These are phyloP conservation scores for Bryoglossum gracile DNA, from an alignment of 495 filamentous ascomycete genomes.

Conservation along the genomic window DNA sequence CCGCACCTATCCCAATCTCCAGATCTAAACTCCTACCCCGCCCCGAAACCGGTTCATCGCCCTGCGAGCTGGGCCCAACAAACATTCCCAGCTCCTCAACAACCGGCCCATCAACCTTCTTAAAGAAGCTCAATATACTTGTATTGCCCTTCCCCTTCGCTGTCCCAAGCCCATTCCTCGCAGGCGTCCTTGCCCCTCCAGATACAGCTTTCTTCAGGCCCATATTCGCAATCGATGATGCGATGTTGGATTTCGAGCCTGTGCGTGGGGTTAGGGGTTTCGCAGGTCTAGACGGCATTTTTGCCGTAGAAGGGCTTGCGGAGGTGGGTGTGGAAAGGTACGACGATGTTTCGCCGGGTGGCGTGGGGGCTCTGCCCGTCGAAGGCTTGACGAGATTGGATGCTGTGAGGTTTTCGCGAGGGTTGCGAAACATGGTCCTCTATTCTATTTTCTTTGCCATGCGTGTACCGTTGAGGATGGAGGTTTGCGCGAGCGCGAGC, in stretches of 20 bases:
- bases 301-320: conserved; percentile 2
- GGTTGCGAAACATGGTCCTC: conserved; percentile 36
- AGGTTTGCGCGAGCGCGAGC: not conserved
- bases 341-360: conserved; percentile 22
- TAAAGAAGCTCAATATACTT: conserved; percentile 78
- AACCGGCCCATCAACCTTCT: conserved; percentile 51
- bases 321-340: conserved; percentile 4
- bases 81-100: conserved; percentile 29
- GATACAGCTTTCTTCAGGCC: conserved; percentile 17
- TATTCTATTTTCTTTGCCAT: not conserved
- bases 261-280: conserved; percentile 23
- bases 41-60: not conserved
- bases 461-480: not conserved
- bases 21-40: conserved; percentile 9
- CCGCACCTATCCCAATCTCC: conserved; percentile 29
- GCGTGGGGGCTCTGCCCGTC: conserved; percentile 36
- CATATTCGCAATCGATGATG: conserved; percentile 1
- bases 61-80: conserved; percentile 29
- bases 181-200: conserved; percentile 9
- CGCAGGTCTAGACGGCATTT: conserved; percentile 24
- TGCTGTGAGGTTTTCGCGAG: conserved; percentile 28
- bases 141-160: conserved; percentile 44
- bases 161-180: conserved; percentile 13
- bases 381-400: conserved; percentile 27
- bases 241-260: conserved; percentile 20